phyloP scores from a whole-genome alignment of 108 stramenopile species.

The Stephanodiscus minutulus region DNA sequence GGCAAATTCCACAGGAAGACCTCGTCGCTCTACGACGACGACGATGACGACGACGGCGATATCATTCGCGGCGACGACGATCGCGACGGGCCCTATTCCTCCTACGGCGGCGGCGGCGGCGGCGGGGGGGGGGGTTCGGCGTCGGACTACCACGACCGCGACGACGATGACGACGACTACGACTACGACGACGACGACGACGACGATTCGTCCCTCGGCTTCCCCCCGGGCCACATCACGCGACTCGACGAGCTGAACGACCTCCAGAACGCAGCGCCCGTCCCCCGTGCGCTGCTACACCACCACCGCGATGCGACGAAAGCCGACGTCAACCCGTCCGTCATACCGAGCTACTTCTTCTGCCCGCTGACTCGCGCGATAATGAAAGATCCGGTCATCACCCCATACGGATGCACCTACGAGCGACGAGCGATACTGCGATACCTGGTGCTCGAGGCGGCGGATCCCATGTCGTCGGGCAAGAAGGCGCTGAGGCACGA shows the following conservation, averaged over 20 bases:
- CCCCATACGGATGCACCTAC: constrained; percentile 52
- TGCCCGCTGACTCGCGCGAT: constrained; percentile 58
- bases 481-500: constrained; percentile 21
- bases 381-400: constrained; percentile 67
- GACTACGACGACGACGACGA: constrained; percentile 4
- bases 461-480: constrained; percentile 27
- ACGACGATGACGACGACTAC: constrained; percentile 3
- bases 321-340: constrained; percentile 24
- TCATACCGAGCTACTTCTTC: constrained; percentile 58
- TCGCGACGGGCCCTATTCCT: too few relatives aligned
- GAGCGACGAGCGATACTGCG: constrained; percentile 54
- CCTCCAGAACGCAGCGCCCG: constrained; percentile 4
- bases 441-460: constrained; percentile 16
- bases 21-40: neutral
- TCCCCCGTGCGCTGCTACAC: too few relatives aligned
- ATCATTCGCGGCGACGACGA: too few relatives aligned
- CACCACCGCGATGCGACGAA: neutral
- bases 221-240: constrained; percentile 47
- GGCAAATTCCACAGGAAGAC: neutral
- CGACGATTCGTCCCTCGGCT: constrained; percentile 36
- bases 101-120: too few relatives aligned
- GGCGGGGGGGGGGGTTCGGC: too few relatives aligned
- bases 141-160: neutral
- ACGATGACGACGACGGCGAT: too few relatives aligned
- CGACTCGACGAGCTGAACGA: constrained; percentile 26